phyloP scores from a whole-genome alignment of 495 filamentous ascomycete species.

The Podospora fimiseda region DNA sequence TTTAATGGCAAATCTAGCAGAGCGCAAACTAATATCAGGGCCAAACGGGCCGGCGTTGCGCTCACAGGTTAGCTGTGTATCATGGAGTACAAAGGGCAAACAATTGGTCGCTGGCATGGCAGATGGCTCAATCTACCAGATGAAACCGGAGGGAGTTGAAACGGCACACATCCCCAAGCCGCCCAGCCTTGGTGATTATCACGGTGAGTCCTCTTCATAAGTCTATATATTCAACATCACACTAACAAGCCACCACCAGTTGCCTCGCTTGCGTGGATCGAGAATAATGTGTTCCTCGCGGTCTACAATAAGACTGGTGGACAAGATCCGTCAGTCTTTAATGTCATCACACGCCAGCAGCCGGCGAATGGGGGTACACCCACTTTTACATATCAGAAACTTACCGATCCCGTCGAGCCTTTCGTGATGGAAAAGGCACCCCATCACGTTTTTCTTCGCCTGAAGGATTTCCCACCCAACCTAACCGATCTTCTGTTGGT shows the following conservation, averaged over 20 bases:
- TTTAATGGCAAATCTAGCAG: constrained; percentile 72
- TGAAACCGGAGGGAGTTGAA: constrained; percentile 69
- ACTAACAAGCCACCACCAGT: constrained; percentile 42
- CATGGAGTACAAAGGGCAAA: constrained; percentile 91
- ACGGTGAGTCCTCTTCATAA: constrained; percentile 50
- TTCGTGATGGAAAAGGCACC: constrained; percentile 61
- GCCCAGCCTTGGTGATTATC: constrained; percentile 59
- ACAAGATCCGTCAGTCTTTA: constrained; percentile 56
- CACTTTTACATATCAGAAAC: constrained; percentile 60
- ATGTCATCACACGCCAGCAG: constrained; percentile 64
- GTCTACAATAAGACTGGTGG: constrained; percentile 61
- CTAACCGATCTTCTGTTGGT: constrained; percentile 75
- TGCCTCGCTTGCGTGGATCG: constrained; percentile 81
- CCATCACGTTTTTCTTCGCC: constrained; percentile 66
- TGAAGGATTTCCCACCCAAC: constrained; percentile 72
- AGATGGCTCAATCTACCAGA: constrained; percentile 73
- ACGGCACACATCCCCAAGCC: constrained; percentile 77
- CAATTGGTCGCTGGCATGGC: constrained; percentile 84
- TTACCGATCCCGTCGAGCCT: constrained; percentile 64
- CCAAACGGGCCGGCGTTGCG: constrained; percentile 61
- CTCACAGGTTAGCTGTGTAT: constrained; percentile 71
- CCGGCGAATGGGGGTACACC: constrained; percentile 27
- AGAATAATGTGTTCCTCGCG: constrained; percentile 76
- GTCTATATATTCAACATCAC: constrained; percentile 13
- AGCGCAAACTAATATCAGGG: constrained; percentile 51